Base-by-base conservation (phyloP, 2,329 filamentous ascomycete genomes). In the Beauveria medogensis region DNA sequence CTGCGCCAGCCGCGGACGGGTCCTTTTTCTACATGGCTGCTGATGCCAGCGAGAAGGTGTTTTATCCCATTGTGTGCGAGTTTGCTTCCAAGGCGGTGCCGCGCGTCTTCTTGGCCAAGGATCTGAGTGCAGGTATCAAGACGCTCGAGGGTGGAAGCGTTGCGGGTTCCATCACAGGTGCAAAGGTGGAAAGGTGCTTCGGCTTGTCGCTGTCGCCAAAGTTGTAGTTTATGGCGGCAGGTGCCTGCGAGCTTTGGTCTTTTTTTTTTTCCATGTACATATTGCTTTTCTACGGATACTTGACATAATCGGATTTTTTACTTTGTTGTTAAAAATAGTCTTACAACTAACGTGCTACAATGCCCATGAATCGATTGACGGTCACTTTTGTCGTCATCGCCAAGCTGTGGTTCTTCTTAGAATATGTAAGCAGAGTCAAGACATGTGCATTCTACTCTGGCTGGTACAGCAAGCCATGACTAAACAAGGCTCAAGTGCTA, bases 11-110 rank as follows among this genome's bases (percentile, higher is more conserved):
- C 3, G 52, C 61, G 43, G 47, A 48, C 22, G 64, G 65, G 5
- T 61, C 64, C 43, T 53, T 61, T 40, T 60, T 63, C 43, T 68
- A 68, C 55, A 44, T 68, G 10, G 66, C 65, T 9, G 62, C 66
- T 3, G 67, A 70, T 26, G 54, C 64, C 1, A 43, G 60, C n/a
- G 59, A 62, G 5, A 54, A 68, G 7, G 53, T 69, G 16, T 69
- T 69, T 50, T 71, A 69, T 59, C 69, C 69, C 3, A 59, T 68
- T 2, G 66, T 71, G 16, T 73, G 72, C 50, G 66, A 70, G 24
- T 74, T 66, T 57, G 57, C 47, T 2, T 64, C 66, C 48, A 51
- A 41, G 14, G 62, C 50, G 2, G 62, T 63, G 14, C 63, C 68
- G 12, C 69, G 68, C 55, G 48, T 72, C 0, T 73, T 73, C 57